Conservation (phyloP, 169 alveolate species). For the Plasmodium ovale region DNA sequence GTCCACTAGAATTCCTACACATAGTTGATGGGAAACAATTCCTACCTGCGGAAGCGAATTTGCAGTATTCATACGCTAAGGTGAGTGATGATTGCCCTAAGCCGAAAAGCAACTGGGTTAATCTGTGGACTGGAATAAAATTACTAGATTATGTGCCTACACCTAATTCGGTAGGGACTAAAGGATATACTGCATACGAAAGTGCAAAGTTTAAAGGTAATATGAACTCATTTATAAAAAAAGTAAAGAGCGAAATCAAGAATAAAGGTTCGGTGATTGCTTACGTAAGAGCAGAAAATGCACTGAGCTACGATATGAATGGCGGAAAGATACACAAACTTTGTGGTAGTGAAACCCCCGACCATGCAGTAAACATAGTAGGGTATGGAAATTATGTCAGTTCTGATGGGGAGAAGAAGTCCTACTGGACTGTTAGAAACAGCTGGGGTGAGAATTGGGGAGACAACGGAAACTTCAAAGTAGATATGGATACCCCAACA, state of each 20-base stretch:
- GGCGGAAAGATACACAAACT: slow-evolving; percentile 32
- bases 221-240: slow-evolving; percentile 23
- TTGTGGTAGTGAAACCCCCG: slow-evolving; percentile 45
- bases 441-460: slow-evolving; percentile 58
- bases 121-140: neutral
- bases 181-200: slow-evolving; percentile 7
- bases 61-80: neutral
- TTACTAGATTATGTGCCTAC: neutral
- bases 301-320: slow-evolving; percentile 32
- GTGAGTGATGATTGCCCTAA: neutral
- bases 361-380: slow-evolving; percentile 41
- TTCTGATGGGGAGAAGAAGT: neutral
- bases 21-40: neutral
- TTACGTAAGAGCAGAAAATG: slow-evolving; percentile 17
- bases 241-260: slow-evolving; percentile 27
- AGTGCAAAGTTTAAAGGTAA: neutral
- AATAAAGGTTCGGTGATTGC: slow-evolving; percentile 53
- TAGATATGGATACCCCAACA: slow-evolving; percentile 36
- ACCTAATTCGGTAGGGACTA: neutral
- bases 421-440: slow-evolving; percentile 15
- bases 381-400: slow-evolving; percentile 70
- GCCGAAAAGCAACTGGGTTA: neutral
- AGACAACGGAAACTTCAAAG: slow-evolving; percentile 17
- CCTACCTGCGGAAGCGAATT: neutral
- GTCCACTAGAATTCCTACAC: slow-evolving; percentile 22